These are phyloP conservation scores for Dendrostoma leiphaemia DNA, from an alignment of 2,329 filamentous ascomycete genomes.

Conservation along the genomic window DNA sequence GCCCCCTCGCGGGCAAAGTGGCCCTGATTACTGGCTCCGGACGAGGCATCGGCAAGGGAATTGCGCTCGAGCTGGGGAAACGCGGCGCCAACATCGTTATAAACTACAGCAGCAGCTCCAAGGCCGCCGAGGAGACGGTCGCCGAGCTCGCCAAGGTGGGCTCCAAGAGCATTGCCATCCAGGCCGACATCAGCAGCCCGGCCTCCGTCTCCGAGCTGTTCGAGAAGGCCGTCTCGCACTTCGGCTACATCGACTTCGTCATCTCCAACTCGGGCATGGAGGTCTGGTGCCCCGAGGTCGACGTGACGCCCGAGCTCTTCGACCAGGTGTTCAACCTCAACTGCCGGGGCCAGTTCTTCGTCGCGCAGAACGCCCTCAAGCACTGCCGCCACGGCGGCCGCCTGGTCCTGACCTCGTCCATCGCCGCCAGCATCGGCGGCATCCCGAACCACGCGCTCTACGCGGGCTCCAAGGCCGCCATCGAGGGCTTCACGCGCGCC, in stretches of 20 bases:
- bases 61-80: constrained; percentile 64
- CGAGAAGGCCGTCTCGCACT: constrained; percentile 61
- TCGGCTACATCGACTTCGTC: constrained; percentile 69
- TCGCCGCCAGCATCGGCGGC: constrained; percentile 64
- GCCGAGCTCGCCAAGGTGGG: constrained; percentile 53
- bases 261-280: constrained; percentile 72
- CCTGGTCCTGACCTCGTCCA: constrained; percentile 70
- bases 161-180: constrained; percentile 55
- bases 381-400: constrained; percentile 68
- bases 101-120: constrained; percentile 61
- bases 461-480: constrained; percentile 69
- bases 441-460: constrained; percentile 70
- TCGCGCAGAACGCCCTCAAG: constrained; percentile 72
- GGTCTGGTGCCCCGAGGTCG: constrained; percentile 67
- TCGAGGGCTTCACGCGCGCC: constrained; percentile 69
- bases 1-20: constrained; percentile 49
- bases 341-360: constrained; percentile 72
- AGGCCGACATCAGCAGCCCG: constrained; percentile 64
- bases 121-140: constrained; percentile 57
- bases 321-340: constrained; percentile 72
- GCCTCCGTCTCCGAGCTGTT: constrained; percentile 62
- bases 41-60: constrained; percentile 65
- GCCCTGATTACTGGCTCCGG: constrained; percentile 64
- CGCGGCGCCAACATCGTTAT: constrained; percentile 64
- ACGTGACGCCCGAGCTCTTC: constrained; percentile 68